Evolutionary conservation across 352 stramenopile species (phyloP), one percentile per base, ranked within the genome.

Genomic region (Thraustochytrium aureum): DNA sequence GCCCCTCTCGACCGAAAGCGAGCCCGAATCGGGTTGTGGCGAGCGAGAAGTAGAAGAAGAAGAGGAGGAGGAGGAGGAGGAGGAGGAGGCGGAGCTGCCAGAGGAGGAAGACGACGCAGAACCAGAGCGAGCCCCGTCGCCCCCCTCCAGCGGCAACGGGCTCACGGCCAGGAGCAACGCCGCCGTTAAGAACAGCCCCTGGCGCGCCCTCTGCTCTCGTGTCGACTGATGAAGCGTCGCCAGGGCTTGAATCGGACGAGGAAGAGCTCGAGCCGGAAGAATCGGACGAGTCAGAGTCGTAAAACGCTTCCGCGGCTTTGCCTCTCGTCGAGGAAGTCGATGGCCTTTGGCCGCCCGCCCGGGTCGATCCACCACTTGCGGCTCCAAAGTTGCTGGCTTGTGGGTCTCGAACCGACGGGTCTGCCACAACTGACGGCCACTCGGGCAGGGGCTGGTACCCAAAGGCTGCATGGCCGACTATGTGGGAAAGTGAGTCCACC

Each of bases 401-500:
- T 14, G 82, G 89, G 20, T 96, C 90, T 42, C 92, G 90, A 37
- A 94, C 83, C 7, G 87, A 89, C 12, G 84, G 84, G 54, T 95
- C 89, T 0, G 89, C 87, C 65, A 90, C 90, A 17, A 85, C 84
- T 33, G 72, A 84, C 26, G 90, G 87, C 92, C 92, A 97, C 26
- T 87, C 74, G 0, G 89, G 89, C 50, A 96, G 65, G 2, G 86
- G 60, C 0, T 88, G 62, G 84, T 96, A 97, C 0, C 92, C 92
- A 14, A 87, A 85, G 17, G 95, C 91, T 35, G 83, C 89, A 84
- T 96, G 91, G 12, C 87, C 90, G 38, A 96, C 89, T 74, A 95
- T 85, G 81, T 91, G 89, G 22, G 90, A 95, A 6, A 97, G 87
- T 10, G 91, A 91, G 14, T 92, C 92, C 1, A 97, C 85, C 20